A percentile compares a stretch with the other conserved stretches of the same genome.
These are phyloP conservation scores for Byssoonygena ceratinophila DNA, from an alignment of 2,329 filamentous ascomycete species.

Conservation along the genomic window DNA sequence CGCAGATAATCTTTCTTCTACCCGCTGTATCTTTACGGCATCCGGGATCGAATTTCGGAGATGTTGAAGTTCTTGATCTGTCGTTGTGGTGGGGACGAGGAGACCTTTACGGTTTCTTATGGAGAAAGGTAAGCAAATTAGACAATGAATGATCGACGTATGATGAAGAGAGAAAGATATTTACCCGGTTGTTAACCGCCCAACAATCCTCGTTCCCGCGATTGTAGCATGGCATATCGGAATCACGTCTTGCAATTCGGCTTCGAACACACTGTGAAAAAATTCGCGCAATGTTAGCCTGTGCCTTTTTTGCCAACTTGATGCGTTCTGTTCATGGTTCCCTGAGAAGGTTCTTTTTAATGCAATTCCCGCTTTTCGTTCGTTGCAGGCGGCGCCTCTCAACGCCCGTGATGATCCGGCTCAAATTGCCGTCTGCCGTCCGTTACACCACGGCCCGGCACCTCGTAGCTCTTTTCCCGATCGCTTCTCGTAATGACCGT, in stretches of 20 bases:
- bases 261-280: slow-evolving; percentile 72
- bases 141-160: no score
- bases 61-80: slow-evolving; percentile 96
- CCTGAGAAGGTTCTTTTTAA: no score
- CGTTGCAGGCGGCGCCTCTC: no score
- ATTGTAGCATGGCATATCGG: slow-evolving; percentile 96
- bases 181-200: slow-evolving; percentile 83
- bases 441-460: no score
- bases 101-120: slow-evolving; percentile 85
- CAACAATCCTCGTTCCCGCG: slow-evolving; percentile 90
- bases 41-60: slow-evolving; percentile 91
- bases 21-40: slow-evolving; percentile 83
- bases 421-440: no score
- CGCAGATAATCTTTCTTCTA: slow-evolving; percentile 92
- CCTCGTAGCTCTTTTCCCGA: no score
- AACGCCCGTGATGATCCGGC: no score
- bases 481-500: no score
- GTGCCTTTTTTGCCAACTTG: no score
- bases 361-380: no score
- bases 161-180: slow-evolving; percentile 21
- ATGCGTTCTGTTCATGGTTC: no score
- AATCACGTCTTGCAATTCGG: slow-evolving; percentile 92
- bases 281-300: not conserved
- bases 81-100: slow-evolving; percentile 88
- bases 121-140: not conserved